phyloP scores from a whole-genome alignment of 2,329 filamentous ascomycete genomes.

The Xenosphaeropsis pyriputrescens region DNA sequence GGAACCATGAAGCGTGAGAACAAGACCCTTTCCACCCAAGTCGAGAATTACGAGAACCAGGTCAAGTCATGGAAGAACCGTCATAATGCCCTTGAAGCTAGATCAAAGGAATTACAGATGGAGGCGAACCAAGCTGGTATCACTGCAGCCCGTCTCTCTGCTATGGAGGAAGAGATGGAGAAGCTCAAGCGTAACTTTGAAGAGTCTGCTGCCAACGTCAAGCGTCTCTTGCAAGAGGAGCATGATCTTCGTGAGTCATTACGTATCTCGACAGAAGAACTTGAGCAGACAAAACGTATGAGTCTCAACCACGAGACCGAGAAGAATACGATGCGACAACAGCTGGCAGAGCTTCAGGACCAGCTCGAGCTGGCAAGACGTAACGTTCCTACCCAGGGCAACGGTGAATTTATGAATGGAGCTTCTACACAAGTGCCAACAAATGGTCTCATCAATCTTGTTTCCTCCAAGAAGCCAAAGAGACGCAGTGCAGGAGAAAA shows the following conservation, averaged over 20 bases:
- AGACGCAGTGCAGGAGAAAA: conserved; percentile 81
- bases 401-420: conserved; percentile 56
- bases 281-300: conserved; percentile 64
- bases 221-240: conserved; percentile 90
- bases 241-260: conserved; percentile 72
- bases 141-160: conserved; percentile 74
- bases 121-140: conserved; percentile 98
- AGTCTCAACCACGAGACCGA: conserved; percentile 70
- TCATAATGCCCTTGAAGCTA: conserved; percentile 77
- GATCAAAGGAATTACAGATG: conserved; percentile 85
- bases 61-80: conserved; percentile 92
- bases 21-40: conserved; percentile 72
- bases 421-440: conserved; percentile 35
- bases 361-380: conserved; percentile 80
- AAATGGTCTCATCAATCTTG: conserved; percentile 85
- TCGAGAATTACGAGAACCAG: conserved; percentile 92
- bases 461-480: conserved; percentile 95
- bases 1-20: conserved; percentile 91
- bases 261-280: conserved; percentile 61
- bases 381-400: conserved; percentile 41
- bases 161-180: conserved; percentile 92
- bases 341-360: conserved; percentile 80
- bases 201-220: conserved; percentile 80
- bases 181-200: conserved; percentile 80
- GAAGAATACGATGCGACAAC: conserved; percentile 72